phyloP scores from a whole-genome alignment of 2,329 filamentous ascomycete genomes.

The Verticillium klebahnii region DNA sequence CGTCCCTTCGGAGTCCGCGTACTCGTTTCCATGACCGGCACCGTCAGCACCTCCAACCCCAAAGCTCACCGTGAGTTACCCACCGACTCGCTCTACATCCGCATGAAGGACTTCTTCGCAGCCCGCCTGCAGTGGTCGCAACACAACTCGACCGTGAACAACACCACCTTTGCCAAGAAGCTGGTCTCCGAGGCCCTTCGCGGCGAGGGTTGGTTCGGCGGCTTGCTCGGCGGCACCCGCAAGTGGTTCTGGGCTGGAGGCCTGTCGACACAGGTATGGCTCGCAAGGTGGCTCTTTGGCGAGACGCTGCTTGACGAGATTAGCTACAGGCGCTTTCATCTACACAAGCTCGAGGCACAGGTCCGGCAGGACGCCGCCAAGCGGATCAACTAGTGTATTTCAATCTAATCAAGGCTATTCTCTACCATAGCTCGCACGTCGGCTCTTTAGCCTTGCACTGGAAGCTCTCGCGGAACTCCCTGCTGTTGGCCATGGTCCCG shows the following conservation, averaged over 20 bases:
- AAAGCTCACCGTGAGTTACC: constrained; percentile 38
- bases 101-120: constrained; percentile 40
- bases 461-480: constrained; percentile 64
- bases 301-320: constrained; percentile 22
- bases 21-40: constrained; percentile 52
- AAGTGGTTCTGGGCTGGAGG: constrained; percentile 31
- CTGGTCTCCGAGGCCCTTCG: constrained; percentile 38
- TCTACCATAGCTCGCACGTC: constrained; percentile 12
- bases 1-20: constrained; percentile 50
- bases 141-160: constrained; percentile 38
- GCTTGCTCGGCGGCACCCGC: constrained; percentile 24
- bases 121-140: constrained; percentile 43
- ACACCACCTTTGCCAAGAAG: constrained; percentile 35
- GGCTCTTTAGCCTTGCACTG: constrained; percentile 52
- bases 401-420: background rate
- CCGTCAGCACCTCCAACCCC: constrained; percentile 40
- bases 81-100: constrained; percentile 39
- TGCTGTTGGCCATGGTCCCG: constrained; percentile 63
- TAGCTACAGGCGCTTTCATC: constrained; percentile 29
- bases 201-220: constrained; percentile 29
- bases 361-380: background rate
- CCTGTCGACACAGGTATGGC: constrained; percentile 22
- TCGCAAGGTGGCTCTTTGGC: constrained; percentile 20
- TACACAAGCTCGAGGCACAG: constrained; percentile 24
- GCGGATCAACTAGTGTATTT: background rate